phyloP scores from a whole-genome alignment of 2,329 filamentous ascomycete genomes.

The Fusarium mundagurra region DNA sequence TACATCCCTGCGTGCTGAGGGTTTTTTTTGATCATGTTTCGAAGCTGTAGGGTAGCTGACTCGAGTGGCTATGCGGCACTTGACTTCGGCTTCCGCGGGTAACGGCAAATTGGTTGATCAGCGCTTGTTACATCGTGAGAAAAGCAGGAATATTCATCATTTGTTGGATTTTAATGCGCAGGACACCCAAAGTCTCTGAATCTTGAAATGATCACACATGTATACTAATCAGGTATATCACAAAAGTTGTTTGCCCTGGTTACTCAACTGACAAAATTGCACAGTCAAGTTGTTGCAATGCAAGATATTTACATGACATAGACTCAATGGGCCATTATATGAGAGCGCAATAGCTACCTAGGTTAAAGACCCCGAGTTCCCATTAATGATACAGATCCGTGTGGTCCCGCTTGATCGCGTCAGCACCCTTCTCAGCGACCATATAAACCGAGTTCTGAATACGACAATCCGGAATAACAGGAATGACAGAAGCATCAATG shows the following conservation, averaged over 20 bases:
- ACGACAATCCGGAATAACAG: slow-evolving; percentile 63
- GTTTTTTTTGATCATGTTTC: not conserved
- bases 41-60: not conserved
- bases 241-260: accelerated
- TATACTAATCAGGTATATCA: accelerated
- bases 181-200: too few relatives aligned
- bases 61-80: not conserved
- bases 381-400: not conserved
- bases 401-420: not conserved
- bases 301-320: accelerated
- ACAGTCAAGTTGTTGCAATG: accelerated
- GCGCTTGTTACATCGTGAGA: not conserved
- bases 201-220: accelerated
- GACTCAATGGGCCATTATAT: accelerated
- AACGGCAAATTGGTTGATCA: not conserved
- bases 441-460: slow-evolving; percentile 71
- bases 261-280: accelerated
- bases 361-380: not conserved
- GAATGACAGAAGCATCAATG: slow-evolving; percentile 65
- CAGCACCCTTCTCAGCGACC: slow-evolving; percentile 62
- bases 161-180: not conserved
- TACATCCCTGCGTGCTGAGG: not conserved
- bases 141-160: too few relatives aligned
- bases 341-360: too few relatives aligned
- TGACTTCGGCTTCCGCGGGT: not conserved